A percentile compares a stretch with the other conserved stretches of the same genome.
These are phyloP conservation scores for Neonothopanus nambi DNA, from an alignment of 1,284 basidiomycete genomes.

Conservation along the genomic window DNA sequence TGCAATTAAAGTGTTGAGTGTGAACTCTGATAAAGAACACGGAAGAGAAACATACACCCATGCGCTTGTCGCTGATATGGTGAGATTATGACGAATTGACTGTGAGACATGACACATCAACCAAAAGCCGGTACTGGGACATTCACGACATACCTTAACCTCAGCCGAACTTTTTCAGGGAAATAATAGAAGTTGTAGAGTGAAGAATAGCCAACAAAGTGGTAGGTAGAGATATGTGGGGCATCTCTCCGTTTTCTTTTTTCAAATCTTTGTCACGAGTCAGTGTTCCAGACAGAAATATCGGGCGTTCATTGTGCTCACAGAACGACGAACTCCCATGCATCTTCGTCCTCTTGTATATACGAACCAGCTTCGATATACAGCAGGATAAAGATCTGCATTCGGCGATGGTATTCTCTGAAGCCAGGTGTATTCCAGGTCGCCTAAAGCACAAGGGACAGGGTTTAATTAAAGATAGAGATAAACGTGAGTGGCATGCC, in stretches of 20 bases:
- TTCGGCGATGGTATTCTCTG: conserved; percentile 88
- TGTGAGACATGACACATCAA: conserved; percentile 25
- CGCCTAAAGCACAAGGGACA: conserved; percentile 40
- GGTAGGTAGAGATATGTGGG: conserved; percentile 65
- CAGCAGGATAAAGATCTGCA: conserved; percentile 93
- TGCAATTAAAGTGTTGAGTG: background rate
- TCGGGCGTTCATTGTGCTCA: conserved; percentile 39
- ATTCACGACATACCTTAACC: conserved; percentile 65
- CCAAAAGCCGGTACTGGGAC: conserved; percentile 6
- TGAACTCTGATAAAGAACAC: conserved; percentile 6
- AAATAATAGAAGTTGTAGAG: conserved; percentile 94
- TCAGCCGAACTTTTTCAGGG: conserved; percentile 82
- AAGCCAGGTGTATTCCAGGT: conserved; percentile 91
- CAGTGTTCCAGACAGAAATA: conserved; percentile 6
- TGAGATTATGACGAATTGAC: conserved; percentile 93
- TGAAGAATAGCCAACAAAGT: conserved; percentile 91
- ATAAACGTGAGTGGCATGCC: background rate
- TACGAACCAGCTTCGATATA: conserved; percentile 97
- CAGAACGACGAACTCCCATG: conserved; percentile 87
- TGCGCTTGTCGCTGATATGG: conserved; percentile 91
- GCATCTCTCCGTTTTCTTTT: conserved; percentile 65
- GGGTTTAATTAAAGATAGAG: conserved; percentile 8
- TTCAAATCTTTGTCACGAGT: conserved; percentile 64
- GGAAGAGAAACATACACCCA: conserved; percentile 67
- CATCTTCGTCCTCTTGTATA: conserved; percentile 86